Conservation (phyloP, 2,329 filamentous ascomycete genomes). For the Trichoderma endophyticum region DNA sequence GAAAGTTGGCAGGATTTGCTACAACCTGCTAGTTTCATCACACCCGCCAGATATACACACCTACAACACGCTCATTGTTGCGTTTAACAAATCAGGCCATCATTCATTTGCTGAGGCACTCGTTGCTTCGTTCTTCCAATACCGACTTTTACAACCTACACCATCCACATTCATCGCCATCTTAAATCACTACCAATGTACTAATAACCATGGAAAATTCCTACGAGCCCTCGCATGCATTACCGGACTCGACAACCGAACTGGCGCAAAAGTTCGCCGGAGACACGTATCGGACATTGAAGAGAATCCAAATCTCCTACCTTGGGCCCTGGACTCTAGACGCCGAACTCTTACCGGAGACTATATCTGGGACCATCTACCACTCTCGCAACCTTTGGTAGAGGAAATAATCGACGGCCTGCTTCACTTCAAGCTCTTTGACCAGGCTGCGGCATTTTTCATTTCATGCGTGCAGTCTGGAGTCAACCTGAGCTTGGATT, state of each 20-base stretch:
- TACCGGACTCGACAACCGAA: slow-evolving; percentile 40
- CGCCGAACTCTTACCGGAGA: slow-evolving; percentile 30
- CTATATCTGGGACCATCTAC: slow-evolving; percentile 40
- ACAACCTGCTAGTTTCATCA: slow-evolving; percentile 63
- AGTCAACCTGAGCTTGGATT: slow-evolving; percentile 31
- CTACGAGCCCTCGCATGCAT: slow-evolving; percentile 45
- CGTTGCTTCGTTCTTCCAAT: slow-evolving; percentile 47
- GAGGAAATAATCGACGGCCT: slow-evolving; percentile 48
- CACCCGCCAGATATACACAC: slow-evolving; percentile 64
- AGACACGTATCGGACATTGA: slow-evolving; percentile 34
- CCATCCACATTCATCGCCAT: slow-evolving; percentile 48
- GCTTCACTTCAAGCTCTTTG: slow-evolving; percentile 45
- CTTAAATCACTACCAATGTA: slow-evolving; percentile 48
- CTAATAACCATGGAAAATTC: slow-evolving; percentile 41
- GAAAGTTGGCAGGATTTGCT: slow-evolving; percentile 47
- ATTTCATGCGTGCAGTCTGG: slow-evolving; percentile 37
- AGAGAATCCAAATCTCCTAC: slow-evolving; percentile 23
- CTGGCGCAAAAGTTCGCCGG: slow-evolving; percentile 40
- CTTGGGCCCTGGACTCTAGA: slow-evolving; percentile 31
- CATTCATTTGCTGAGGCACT: slow-evolving; percentile 52
- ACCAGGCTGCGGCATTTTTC: slow-evolving; percentile 44
- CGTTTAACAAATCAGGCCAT: slow-evolving; percentile 54
- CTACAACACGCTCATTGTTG: slow-evolving; percentile 67
- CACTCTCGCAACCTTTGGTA: slow-evolving; percentile 38
- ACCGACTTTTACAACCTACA: slow-evolving; percentile 45